A percentile compares a stretch with the other conserved stretches of the same genome.
Conservation (phyloP, 2,329 filamentous ascomycete species). For the Trichoderma polysporum region DNA sequence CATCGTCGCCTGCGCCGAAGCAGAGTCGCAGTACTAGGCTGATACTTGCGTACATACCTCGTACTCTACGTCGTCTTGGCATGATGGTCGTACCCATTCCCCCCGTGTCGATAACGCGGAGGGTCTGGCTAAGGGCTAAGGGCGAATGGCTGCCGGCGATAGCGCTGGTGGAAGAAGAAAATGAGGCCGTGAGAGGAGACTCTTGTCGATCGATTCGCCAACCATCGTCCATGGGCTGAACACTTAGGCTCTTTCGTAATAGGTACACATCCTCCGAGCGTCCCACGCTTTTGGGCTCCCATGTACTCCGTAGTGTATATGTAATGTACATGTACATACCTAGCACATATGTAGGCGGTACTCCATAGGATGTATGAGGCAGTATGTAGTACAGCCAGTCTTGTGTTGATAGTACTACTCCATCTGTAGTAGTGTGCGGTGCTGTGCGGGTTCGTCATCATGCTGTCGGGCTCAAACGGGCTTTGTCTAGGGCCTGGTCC, state of each 20-base stretch:
- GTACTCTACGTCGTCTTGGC: not conserved
- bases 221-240: conserved; percentile 9
- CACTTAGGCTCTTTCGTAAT: conserved; percentile 1
- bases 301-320: conserved; percentile 14
- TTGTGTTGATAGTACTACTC: not conserved
- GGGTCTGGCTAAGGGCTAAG: not conserved
- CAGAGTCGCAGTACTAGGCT: not conserved
- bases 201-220: conserved; percentile 8
- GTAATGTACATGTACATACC: conserved; percentile 14
- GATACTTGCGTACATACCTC: conserved; percentile 1
- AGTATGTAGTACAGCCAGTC: not conserved
- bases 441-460: conserved; percentile 7
- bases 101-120: not conserved
- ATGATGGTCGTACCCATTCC: not conserved
- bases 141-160: too few relatives aligned
- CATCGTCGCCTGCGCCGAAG: not conserved
- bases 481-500: conserved; percentile 1
- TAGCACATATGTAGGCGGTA: not conserved
- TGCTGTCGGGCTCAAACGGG: conserved; percentile 10
- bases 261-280: conserved; percentile 7
- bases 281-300: conserved; percentile 10
- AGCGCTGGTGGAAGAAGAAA: too few relatives aligned
- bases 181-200: not conserved
- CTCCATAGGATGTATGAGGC: not conserved
- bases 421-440: not conserved